Evolutionary conservation across 441 rosid genomes (phyloP).

Genomic region (Corymbia calophylla): DNA sequence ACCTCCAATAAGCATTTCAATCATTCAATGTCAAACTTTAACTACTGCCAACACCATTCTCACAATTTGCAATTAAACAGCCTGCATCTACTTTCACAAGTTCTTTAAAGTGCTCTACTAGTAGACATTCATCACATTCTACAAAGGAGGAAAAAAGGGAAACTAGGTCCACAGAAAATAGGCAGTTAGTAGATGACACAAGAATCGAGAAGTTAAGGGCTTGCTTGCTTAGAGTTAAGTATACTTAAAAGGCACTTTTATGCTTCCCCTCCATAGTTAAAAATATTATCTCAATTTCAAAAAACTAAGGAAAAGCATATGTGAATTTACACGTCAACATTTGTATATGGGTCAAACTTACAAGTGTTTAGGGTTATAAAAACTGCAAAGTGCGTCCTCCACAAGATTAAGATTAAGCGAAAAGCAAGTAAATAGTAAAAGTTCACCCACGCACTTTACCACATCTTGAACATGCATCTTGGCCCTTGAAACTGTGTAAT

Average conservation of each 20-base stretch:
- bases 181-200: not conserved
- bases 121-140: not conserved
- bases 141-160: not conserved
- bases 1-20: not conserved
- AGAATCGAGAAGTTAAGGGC: not conserved
- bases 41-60: not conserved
- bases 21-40: not conserved
- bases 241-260: not conserved
- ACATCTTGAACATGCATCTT: not conserved
- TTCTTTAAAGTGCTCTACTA: not conserved
- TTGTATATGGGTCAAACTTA: not conserved
- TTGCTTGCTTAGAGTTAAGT: not conserved
- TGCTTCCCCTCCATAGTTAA: not conserved
- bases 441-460: not conserved
- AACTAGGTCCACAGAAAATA: not conserved
- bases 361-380: not conserved
- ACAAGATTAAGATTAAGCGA: not conserved
- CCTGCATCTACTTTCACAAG: not conserved
- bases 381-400: not conserved
- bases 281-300: not conserved
- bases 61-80: not conserved
- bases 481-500: not conserved
- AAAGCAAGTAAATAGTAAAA: not conserved
- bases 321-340: not conserved
- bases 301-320: not conserved